Evolutionary conservation across 306 rosid genomes (phyloP).

Genomic region (Biancaea sappan): DNA sequence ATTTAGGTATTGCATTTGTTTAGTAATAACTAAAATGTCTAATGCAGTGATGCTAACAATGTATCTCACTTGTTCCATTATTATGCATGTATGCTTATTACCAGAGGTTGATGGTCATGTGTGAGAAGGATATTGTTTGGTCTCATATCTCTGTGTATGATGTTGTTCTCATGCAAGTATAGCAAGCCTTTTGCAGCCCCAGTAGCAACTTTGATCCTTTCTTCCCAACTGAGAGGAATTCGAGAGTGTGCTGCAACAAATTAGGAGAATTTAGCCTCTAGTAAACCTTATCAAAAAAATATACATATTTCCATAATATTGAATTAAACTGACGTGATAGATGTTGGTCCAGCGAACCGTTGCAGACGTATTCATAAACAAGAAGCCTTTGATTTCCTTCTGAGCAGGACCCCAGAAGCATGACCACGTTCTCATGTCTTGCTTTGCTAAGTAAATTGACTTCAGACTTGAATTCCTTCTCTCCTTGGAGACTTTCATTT

Average conservation of each 20-base stretch:
- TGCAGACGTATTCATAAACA: constrained; percentile 86
- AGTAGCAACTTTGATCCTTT: constrained; percentile 69
- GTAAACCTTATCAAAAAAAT: background rate
- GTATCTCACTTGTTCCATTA: no score
- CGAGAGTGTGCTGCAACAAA: constrained; percentile 55
- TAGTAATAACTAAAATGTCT: no score
- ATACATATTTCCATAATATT: background rate
- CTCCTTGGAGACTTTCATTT: constrained; percentile 70
- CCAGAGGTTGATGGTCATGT: constrained; percentile 73
- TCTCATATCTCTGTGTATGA: background rate
- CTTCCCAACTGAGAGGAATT: constrained; percentile 66
- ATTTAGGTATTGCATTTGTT: background rate
- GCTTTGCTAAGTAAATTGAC: constrained; percentile 75
- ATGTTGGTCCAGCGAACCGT: constrained; percentile 78
- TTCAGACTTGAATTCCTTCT: constrained; percentile 79
- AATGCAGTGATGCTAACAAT: no score
- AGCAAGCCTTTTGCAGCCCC: constrained; percentile 42
- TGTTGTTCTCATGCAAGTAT: constrained; percentile 7
- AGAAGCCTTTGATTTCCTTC: constrained; percentile 71
- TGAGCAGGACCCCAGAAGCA: constrained; percentile 76
- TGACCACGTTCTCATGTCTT: constrained; percentile 82
- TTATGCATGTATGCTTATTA: constrained; percentile 39
- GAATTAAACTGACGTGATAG: constrained; percentile 50
- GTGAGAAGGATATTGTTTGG: constrained; percentile 38
- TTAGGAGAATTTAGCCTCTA: background rate